Conservation (phyloP, 164 flowering plant genomes). For the Hamamelis virginiana region DNA sequence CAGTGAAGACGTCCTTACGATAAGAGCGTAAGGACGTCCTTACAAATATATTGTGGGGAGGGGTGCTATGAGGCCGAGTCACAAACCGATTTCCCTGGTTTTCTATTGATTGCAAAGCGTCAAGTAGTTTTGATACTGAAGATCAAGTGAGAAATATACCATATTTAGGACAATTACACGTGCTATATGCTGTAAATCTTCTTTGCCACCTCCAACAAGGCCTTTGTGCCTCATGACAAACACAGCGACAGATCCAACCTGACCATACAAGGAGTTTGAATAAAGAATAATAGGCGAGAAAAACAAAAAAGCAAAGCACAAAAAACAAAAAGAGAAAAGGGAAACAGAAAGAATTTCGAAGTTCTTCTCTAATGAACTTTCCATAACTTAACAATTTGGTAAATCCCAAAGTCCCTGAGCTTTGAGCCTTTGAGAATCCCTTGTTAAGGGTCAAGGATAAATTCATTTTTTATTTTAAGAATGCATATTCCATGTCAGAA, state of each 20-base stretch:
- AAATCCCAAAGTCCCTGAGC: not conserved
- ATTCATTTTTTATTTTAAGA: too few species aligned
- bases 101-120: not conserved
- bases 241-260: conserved; percentile 86
- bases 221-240: conserved; percentile 68
- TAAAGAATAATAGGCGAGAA: conserved; percentile 1
- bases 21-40: too few species aligned
- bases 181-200: conserved; percentile 59
- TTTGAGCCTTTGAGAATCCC: too few species aligned
- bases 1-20: too few species aligned
- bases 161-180: conserved; percentile 61
- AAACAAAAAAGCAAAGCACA: not conserved
- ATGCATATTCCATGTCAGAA: too few species aligned
- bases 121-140: not conserved
- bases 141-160: conserved; percentile 41
- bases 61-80: too few species aligned
- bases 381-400: not conserved
- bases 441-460: too few species aligned
- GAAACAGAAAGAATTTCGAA: not conserved
- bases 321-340: not conserved
- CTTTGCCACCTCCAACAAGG: conserved; percentile 45
- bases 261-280: conserved; percentile 19
- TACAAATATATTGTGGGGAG: too few species aligned
- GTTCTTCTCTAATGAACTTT: not conserved
- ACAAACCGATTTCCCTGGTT: not conserved